phyloP scores from a whole-genome alignment of 345 rosid species.

The Tarenaya hassleriana region DNA sequence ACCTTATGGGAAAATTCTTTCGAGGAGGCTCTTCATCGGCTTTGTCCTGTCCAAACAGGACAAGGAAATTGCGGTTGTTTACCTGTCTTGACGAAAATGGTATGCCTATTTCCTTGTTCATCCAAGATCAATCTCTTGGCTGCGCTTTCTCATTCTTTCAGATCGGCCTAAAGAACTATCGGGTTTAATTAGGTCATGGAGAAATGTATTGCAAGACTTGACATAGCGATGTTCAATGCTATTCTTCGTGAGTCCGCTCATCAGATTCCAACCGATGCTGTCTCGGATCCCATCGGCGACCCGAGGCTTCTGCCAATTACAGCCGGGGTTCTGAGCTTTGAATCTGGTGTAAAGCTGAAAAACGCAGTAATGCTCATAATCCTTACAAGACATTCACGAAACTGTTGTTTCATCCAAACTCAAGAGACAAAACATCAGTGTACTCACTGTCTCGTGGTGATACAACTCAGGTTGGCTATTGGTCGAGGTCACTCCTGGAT shows the following conservation, averaged over 20 bases:
- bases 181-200: constrained; percentile 61
- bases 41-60: constrained; percentile 82
- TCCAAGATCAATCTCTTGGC: background rate
- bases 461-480: constrained; percentile 65
- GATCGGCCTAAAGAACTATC: constrained; percentile 41
- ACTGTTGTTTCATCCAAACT: background rate
- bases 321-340: constrained; percentile 94
- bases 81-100: constrained; percentile 63
- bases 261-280: constrained; percentile 85
- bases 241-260: constrained; percentile 89
- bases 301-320: constrained; percentile 90
- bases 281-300: constrained; percentile 81
- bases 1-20: constrained; percentile 78
- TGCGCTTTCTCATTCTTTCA: constrained; percentile 16
- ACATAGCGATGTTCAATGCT: constrained; percentile 97
- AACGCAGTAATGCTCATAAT: constrained; percentile 50
- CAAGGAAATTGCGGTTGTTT: constrained; percentile 80
- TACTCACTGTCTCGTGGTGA: background rate
- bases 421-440: constrained; percentile 19
- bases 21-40: constrained; percentile 62
- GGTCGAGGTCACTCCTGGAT: constrained; percentile 83
- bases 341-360: constrained; percentile 93
- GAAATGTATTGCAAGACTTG: constrained; percentile 75
- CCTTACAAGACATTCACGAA: constrained; percentile 8
- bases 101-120: constrained; percentile 22